Evolutionary conservation across 2,329 filamentous ascomycete genomes (phyloP).

Genomic region (Didymella pinodella): DNA sequence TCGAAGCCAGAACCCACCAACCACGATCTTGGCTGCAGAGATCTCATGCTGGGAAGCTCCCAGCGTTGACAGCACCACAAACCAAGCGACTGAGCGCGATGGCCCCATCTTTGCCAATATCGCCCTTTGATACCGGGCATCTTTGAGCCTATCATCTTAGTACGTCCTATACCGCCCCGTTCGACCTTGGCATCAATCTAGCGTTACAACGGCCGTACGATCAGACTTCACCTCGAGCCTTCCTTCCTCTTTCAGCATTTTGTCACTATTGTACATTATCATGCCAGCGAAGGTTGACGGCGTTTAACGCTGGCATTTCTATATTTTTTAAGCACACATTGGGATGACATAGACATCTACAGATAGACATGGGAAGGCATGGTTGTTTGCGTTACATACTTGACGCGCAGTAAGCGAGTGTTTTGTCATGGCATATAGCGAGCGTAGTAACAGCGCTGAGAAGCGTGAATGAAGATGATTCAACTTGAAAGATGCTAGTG

Average conservation of each 20-base stretch:
- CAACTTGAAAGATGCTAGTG: background rate
- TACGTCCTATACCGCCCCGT: background rate
- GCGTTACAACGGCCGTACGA: background rate
- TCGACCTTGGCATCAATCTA: background rate
- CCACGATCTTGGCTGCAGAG: background rate
- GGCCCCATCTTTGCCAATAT: background rate
- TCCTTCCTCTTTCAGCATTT: background rate
- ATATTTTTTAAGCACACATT: background rate
- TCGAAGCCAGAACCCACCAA: background rate
- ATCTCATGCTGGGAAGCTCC: background rate
- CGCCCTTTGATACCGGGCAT: conserved; percentile 1
- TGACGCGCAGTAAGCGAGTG: conserved; percentile 3
- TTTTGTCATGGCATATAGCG: background rate
- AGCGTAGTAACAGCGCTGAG: background rate
- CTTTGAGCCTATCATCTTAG: background rate
- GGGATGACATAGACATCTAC: conserved; percentile 12
- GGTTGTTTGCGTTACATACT: conserved; percentile 1
- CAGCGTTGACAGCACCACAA: background rate
- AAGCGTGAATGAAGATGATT: background rate
- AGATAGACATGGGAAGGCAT: conserved; percentile 12
- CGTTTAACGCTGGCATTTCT: conserved; percentile 6
- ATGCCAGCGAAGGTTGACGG: background rate
- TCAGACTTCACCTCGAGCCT: background rate
- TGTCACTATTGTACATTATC: conserved; percentile 7
- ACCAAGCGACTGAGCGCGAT: background rate